These are phyloP conservation scores for Saturnispora galanensis DNA, from an alignment of 805 yeast species.

Conservation along the genomic window DNA sequence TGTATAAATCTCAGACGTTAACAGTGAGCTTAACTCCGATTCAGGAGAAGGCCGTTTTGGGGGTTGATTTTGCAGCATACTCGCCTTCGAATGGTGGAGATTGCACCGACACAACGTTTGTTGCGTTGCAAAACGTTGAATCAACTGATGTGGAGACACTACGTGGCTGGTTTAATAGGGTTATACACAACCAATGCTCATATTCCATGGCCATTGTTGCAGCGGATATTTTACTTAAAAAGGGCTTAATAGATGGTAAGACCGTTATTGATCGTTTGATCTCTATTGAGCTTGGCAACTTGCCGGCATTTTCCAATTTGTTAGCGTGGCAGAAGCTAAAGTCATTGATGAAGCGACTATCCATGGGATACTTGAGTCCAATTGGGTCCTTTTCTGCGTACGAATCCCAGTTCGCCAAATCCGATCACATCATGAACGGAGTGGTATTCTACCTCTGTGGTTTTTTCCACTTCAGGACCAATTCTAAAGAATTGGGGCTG, in stretches of 20 bases:
- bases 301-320: constrained; percentile 19
- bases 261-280: neutral
- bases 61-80: constrained; percentile 2
- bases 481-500: neutral
- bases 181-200: constrained; percentile 5
- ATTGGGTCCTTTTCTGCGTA: constrained; percentile 6
- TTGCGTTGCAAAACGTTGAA: constrained; percentile 1
- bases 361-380: neutral
- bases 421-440: constrained; percentile 5
- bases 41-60: constrained; percentile 11
- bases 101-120: constrained; percentile 8
- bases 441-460: constrained; percentile 15
- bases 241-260: neutral
- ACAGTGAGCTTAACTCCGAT: constrained; percentile 9
- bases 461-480: constrained; percentile 11
- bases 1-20: neutral
- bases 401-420: constrained; percentile 3
- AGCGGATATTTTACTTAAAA: neutral
- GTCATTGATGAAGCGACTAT: constrained; percentile 6
- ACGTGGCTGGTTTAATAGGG: neutral
- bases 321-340: constrained; percentile 19
- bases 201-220: constrained; percentile 1
- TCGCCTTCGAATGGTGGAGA: neutral
- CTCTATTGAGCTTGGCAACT: constrained; percentile 3
- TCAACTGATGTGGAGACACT: neutral